phyloP scores from a whole-genome alignment of 495 filamentous ascomycete species.

The Oidiodendron maius region DNA sequence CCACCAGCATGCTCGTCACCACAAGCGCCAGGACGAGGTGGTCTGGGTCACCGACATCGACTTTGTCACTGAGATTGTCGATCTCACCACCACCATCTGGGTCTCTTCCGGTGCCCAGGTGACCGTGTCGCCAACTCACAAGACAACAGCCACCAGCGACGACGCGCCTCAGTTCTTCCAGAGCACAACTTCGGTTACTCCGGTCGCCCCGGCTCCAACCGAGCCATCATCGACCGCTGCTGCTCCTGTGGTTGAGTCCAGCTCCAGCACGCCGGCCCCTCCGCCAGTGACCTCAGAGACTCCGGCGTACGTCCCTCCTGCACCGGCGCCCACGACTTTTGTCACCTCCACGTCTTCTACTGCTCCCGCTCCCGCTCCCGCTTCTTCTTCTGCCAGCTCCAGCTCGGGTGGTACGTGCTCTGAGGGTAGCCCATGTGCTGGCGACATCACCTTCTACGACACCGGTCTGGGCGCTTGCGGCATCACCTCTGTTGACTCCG shows the following conservation, averaged over 20 bases:
- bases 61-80: conserved; percentile 28
- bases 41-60: conserved; percentile 38
- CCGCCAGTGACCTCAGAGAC: not conserved
- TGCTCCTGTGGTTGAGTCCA: not conserved
- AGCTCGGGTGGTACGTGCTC: conserved; percentile 9
- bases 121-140: conserved; percentile 32
- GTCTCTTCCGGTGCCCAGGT: conserved; percentile 10
- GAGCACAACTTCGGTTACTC: not conserved
- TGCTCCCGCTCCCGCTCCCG: conserved; percentile 1
- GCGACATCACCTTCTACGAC: conserved; percentile 22
- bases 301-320: conserved; percentile 5
- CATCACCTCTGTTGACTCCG: conserved; percentile 13
- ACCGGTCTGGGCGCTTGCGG: conserved; percentile 23
- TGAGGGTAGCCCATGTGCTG: conserved; percentile 16
- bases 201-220: not conserved
- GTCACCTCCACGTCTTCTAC: conserved; percentile 4
- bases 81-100: conserved; percentile 31
- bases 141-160: conserved; percentile 12
- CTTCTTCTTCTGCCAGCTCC: conserved; percentile 5
- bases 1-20: conserved; percentile 31
- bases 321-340: conserved; percentile 7
- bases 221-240: not conserved
- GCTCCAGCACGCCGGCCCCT: not conserved
- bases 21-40: conserved; percentile 25
- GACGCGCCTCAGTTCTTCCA: conserved; percentile 37